Evolutionary conservation across 2,329 filamentous ascomycete species (phyloP), one percentile per base, ranked within the genome.

Genomic region (Scytalidium sp.): DNA sequence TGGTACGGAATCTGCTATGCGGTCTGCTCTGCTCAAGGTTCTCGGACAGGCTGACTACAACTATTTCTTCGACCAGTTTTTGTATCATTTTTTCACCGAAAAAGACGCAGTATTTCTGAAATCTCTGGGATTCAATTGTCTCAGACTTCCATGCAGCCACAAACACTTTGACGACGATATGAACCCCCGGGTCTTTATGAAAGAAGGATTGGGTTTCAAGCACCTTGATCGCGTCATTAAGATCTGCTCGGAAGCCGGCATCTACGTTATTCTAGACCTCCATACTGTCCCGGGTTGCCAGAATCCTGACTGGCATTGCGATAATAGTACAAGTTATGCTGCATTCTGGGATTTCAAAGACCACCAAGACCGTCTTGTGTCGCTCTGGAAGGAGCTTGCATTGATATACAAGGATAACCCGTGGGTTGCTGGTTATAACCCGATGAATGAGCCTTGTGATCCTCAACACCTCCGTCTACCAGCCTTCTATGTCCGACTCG

Each of bases 71-170:
- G 76, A 81, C 53, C 71, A 72, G 51, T 75, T 75, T 56, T 63
- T 81, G 0, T 69, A 80, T 47, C 75, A 81, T 56, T 82, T 81
- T 69, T 83, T 81, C 63, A 75, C 75, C 2, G 76, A 79, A 8
- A 67, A 69, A 1, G 80, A 83, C 48, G 79, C 80, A 11, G 70
- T 72, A 21, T 81, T 79, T 63, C 78, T 80, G 53, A 71, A 75
- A 2, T 74, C 68, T 0, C 59, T 79, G 2, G 76, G 76, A 0
- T 63, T 82, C 21, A 82, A 82, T 59, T 81, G 76, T 58, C 67
- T 83, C 3, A 73, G 79, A 0, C 66, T 83, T 3, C 79, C 80
- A 0, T 80, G 83, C 64, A 83, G 83, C 59, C 80, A 82, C 56
- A 13, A 41, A 7, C 73, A 75, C 56, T 72, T 76, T 45, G 71